Conservation (phyloP, 331 rosid genomes). For the Pyrus hybrid region DNA sequence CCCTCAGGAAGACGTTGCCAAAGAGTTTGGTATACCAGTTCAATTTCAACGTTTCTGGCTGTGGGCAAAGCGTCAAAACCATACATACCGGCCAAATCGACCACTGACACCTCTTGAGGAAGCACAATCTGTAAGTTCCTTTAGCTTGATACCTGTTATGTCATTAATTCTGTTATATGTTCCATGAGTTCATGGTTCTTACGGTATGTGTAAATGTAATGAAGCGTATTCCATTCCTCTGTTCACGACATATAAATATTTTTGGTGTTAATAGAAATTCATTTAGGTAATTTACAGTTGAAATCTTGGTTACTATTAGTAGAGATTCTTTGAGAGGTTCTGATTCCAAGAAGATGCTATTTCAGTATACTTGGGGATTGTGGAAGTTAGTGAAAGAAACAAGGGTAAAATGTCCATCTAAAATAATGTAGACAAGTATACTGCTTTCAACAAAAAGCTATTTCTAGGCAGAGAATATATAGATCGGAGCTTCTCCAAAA, state of each 20-base stretch:
- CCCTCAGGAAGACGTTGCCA: slow-evolving; percentile 63
- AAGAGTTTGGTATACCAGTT: slow-evolving; percentile 52
- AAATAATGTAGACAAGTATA: neutral
- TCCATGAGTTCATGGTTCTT: neutral
- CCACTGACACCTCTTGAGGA: slow-evolving; percentile 52
- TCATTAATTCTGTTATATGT: neutral
- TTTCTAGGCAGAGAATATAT: neutral
- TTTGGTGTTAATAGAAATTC: neutral
- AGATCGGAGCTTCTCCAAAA: neutral
- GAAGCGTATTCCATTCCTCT: neutral
- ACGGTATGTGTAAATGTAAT: neutral
- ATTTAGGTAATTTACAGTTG: neutral
- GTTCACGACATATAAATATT: neutral
- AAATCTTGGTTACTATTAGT: neutral
- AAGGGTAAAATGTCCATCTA: neutral
- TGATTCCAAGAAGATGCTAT: neutral
- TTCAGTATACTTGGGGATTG: neutral
- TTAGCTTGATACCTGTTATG: neutral
- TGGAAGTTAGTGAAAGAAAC: neutral
- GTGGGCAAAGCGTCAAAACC: slow-evolving; percentile 66
- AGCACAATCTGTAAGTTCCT: slow-evolving; percentile 42
- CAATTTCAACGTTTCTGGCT: slow-evolving; percentile 58
- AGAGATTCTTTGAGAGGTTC: neutral
- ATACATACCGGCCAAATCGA: slow-evolving; percentile 62
- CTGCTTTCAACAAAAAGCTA: neutral